These are phyloP conservation scores for Ogataea saltuana DNA, from an alignment of 805 yeast species.

Conservation along the genomic window DNA sequence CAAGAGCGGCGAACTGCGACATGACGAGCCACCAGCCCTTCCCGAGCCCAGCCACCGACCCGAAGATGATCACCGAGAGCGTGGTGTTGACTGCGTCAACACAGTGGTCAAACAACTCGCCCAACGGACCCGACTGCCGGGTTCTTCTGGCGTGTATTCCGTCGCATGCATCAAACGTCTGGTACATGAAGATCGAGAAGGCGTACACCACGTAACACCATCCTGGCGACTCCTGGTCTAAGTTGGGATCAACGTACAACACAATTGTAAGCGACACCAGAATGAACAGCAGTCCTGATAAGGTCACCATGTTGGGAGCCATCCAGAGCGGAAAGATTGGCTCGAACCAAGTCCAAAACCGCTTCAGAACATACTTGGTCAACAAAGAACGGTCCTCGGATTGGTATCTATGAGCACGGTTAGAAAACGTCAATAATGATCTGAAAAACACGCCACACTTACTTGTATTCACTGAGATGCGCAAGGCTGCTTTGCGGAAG, in stretches of 20 bases:
- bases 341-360: conserved; percentile 78
- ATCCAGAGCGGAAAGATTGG: conserved; percentile 76
- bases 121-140: conserved; percentile 92
- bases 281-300: conserved; percentile 75
- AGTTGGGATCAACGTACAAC: conserved; percentile 70
- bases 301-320: conserved; percentile 92
- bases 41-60: conserved; percentile 77
- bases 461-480: conserved; percentile 51
- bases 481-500: conserved; percentile 44
- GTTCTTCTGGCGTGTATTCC: conserved; percentile 95
- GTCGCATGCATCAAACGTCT: conserved; percentile 95
- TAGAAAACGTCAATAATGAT: too few species aligned
- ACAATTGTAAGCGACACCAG: conserved; percentile 62
- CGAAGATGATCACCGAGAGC: conserved; percentile 70
- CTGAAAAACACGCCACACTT: conserved; percentile 17
- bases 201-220: conserved; percentile 83
- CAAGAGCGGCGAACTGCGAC: conserved; percentile 70
- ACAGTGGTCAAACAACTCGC: conserved; percentile 93
- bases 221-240: conserved; percentile 59
- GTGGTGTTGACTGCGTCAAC: conserved; percentile 69
- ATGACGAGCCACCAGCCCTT: conserved; percentile 59
- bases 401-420: conserved; percentile 44
- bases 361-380: conserved; percentile 74
- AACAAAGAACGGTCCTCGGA: conserved; percentile 80
- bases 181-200: conserved; percentile 82